These are phyloP conservation scores for Daldinia vernicosa DNA, from an alignment of 495 filamentous ascomycete species.

Conservation along the genomic window DNA sequence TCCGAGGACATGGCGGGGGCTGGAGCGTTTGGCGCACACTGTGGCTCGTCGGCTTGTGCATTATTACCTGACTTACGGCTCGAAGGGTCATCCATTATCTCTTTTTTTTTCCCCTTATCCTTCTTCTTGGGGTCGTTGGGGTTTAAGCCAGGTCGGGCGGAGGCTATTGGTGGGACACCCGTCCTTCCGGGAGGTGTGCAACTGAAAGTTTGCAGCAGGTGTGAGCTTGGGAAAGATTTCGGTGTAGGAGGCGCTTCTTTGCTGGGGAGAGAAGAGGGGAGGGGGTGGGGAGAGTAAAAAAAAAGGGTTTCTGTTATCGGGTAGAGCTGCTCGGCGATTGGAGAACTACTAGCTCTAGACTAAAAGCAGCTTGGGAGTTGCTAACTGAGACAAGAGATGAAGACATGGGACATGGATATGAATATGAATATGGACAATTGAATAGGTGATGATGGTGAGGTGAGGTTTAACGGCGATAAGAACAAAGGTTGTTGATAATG, in stretches of 20 bases:
- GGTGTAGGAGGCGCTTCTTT: slow-evolving; percentile 22
- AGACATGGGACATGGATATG: slow-evolving; percentile 2
- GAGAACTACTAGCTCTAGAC: slow-evolving; percentile 11
- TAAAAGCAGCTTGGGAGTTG: slow-evolving; percentile 11
- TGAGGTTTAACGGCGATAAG: slow-evolving; percentile 15
- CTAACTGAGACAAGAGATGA: slow-evolving; percentile 26
- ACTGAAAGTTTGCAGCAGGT: slow-evolving; percentile 33
- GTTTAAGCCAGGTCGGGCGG: slow-evolving; percentile 4
- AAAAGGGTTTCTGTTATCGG: slow-evolving; percentile 33
- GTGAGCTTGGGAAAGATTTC: slow-evolving; percentile 32
- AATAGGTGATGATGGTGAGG: slow-evolving; percentile 16
- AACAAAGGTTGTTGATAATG: slow-evolving; percentile 6
- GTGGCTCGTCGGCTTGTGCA: slow-evolving; percentile 40
- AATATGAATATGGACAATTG: slow-evolving; percentile 1
- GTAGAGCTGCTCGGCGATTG: slow-evolving; percentile 30
- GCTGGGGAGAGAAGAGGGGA: slow-evolving; percentile 22
- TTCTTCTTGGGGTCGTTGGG: slow-evolving; percentile 24
- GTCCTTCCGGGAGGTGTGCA: slow-evolving; percentile 32
- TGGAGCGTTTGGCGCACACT: slow-evolving; percentile 38
- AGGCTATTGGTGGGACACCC: slow-evolving; percentile 39
- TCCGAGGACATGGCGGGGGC: slow-evolving; percentile 40
- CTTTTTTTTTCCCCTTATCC: slow-evolving; percentile 4
- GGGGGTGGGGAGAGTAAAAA: slow-evolving; percentile 40
- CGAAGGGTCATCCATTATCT: slow-evolving; percentile 39
- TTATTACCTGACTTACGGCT: slow-evolving; percentile 34